These are phyloP conservation scores for Didymella sp. DNA, from an alignment of 2,329 filamentous ascomycete species.

Conservation along the genomic window DNA sequence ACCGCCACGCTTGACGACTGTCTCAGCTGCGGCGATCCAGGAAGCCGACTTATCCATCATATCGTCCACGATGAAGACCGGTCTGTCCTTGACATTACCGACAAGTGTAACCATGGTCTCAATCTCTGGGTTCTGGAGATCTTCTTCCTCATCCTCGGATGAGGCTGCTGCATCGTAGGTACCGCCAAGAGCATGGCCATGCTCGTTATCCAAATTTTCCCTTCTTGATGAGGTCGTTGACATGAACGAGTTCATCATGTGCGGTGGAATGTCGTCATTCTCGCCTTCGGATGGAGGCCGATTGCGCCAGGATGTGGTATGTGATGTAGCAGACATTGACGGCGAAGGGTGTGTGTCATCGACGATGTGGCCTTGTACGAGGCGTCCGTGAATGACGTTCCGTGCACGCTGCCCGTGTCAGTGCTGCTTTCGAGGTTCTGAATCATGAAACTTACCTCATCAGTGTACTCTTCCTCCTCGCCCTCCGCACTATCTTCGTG, in stretches of 20 bases:
- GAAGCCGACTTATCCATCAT: constrained; percentile 98
- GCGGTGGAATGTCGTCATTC: constrained; percentile 67
- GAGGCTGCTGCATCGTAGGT: constrained; percentile 82
- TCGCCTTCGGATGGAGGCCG: constrained; percentile 57
- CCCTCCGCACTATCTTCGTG: constrained; percentile 36
- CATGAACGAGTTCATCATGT: constrained; percentile 82
- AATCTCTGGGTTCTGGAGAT: constrained; percentile 77
- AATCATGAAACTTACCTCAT: constrained; percentile 59
- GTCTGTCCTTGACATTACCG: constrained; percentile 85
- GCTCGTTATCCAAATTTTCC: constrained; percentile 47
- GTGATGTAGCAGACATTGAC: constrained; percentile 68
- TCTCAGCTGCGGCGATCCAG: constrained; percentile 97
- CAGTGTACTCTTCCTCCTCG: constrained; percentile 63
- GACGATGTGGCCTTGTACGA: constrained; percentile 94
- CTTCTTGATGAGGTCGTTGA: constrained; percentile 77
- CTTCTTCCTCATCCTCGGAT: constrained; percentile 92
- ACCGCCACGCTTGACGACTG: constrained; percentile 88
- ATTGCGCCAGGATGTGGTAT: constrained; percentile 58
- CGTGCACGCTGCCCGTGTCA: constrained; percentile 65
- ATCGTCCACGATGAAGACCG: constrained; percentile 95
- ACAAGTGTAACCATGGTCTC: constrained; percentile 98
- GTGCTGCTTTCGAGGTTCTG: neutral
- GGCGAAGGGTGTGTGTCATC: constrained; percentile 91
- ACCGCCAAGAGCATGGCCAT: constrained; percentile 79
- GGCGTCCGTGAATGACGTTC: constrained; percentile 88